Base-by-base conservation (phyloP, 139 green algal species). In the Closterium sp. region DNA sequence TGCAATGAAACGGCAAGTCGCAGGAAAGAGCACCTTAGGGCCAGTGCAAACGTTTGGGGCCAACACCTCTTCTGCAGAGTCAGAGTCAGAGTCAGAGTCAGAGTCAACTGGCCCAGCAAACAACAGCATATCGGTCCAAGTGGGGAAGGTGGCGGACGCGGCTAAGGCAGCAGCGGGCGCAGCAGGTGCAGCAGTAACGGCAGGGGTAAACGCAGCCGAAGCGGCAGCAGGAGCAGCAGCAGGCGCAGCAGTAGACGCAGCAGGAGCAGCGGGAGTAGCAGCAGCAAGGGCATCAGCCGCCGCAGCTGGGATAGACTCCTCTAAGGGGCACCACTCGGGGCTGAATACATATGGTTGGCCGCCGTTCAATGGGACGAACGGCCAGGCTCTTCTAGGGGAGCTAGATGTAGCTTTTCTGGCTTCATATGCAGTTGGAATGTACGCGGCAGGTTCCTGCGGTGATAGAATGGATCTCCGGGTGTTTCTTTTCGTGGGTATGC, bases 391-490 rank as follows among this genome's bases (percentile, higher is more conserved):
- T 28, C 94, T 99, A 64, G 97, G 97, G 0, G 90, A 97, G 34
- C 91, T 98, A 25, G 97, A 99, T 94, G 87, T 98, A 34, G 95
- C 97, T 0, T 99, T 99, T 93, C 94, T 99, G 33, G 94, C 93
- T 6, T 92, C 96, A 1, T 99, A 99, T 86, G 96, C 97, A 16
- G 89, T 97, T 8, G 97, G 96, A 35, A 98, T 99, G 97, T 98
- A 99, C 91, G 93, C 93, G 10, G 93, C 96, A 1, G 97, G 97
- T 1, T 97, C 98, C 94, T 89, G 98, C 35, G 97, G 95, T 4
- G 97, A 99, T 92, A 87, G 87, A 28, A 66, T 97, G 84, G 96
- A 99, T 95, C 93, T 98, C 81, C 93, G 97, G 3, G 88, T 97
- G 34, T 99, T 99, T 92, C 94, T 99, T 3, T 96, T 96, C 1